These are phyloP conservation scores for Pleomassaria siparia DNA, from an alignment of 2,329 filamentous ascomycete species.

Conservation along the genomic window DNA sequence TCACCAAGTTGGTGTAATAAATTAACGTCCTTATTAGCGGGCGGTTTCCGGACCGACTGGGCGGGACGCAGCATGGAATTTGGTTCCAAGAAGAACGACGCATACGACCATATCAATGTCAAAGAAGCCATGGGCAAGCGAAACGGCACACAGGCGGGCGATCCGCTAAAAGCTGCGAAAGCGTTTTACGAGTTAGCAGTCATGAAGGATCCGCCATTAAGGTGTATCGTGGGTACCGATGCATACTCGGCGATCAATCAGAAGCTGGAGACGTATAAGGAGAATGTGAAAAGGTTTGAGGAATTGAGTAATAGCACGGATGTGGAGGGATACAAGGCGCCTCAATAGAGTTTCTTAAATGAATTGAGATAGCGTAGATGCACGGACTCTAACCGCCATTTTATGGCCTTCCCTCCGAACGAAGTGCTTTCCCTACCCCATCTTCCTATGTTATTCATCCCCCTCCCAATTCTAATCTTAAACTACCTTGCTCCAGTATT, in stretches of 20 bases:
- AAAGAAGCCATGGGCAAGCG: constrained; percentile 44
- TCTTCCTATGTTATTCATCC: too few species aligned
- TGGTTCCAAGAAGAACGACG: constrained; percentile 46
- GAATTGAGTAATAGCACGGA: constrained; percentile 53
- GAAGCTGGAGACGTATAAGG: constrained; percentile 54
- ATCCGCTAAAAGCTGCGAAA: constrained; percentile 53
- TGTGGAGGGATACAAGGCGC: constrained; percentile 32
- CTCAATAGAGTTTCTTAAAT: constrained; percentile 12
- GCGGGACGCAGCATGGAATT: constrained; percentile 51
- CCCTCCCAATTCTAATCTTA: too few species aligned
- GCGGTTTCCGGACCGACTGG: constrained; percentile 52
- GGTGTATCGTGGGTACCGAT: constrained; percentile 57
- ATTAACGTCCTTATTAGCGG: too few species aligned
- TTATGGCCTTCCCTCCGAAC: too few species aligned
- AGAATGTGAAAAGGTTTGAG: constrained; percentile 55
- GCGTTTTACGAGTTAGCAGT: constrained; percentile 58
- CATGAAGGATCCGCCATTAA: constrained; percentile 55
- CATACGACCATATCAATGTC: constrained; percentile 53
- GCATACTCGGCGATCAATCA: constrained; percentile 51
- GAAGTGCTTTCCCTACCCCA: too few species aligned
- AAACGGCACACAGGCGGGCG: constrained; percentile 51
- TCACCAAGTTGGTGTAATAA: too few species aligned
- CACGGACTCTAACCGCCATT: too few species aligned
- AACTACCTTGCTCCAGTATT: too few species aligned
- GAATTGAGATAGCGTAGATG: too few species aligned